Conservation (phyloP, 2,329 filamentous ascomycete genomes). For the Coniella lustricola region DNA sequence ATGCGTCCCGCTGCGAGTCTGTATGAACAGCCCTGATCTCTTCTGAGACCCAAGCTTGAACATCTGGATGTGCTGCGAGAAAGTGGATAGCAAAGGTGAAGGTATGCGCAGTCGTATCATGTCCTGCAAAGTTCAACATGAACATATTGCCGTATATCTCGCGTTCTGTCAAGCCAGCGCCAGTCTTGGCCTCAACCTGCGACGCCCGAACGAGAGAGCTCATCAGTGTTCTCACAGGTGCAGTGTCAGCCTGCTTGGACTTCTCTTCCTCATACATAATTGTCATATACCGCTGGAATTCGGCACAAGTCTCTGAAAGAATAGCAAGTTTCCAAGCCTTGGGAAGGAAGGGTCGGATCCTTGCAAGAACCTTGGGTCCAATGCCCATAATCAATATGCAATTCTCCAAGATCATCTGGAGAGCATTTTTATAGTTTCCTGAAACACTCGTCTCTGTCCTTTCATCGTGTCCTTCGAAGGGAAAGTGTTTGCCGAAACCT, state of each 20-base stretch:
- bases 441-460: conserved; percentile 11
- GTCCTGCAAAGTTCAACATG: conserved; percentile 42
- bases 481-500: conserved; percentile 25
- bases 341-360: conserved; percentile 41
- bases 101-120: conserved; percentile 42
- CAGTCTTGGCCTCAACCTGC: not conserved
- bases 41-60: conserved; percentile 38
- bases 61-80: conserved; percentile 35
- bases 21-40: conserved; percentile 27
- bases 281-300: conserved; percentile 25
- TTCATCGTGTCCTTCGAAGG: conserved; percentile 24
- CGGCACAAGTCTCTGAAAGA: conserved; percentile 19
- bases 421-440: conserved; percentile 22
- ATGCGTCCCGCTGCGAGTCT: conserved; percentile 19
- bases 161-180: conserved; percentile 25
- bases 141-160: conserved; percentile 45
- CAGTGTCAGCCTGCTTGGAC: not conserved
- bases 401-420: conserved; percentile 25
- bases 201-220: conserved; percentile 3
- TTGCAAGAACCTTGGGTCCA: conserved; percentile 21
- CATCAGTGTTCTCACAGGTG: not conserved
- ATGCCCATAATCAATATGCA: conserved; percentile 24
- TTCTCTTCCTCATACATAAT: conserved; percentile 25
- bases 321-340: conserved; percentile 25
- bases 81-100: conserved; percentile 35